Evolutionary conservation across 2,329 filamentous ascomycete species (phyloP).

Genomic region (Fusarium gaditjirri): DNA sequence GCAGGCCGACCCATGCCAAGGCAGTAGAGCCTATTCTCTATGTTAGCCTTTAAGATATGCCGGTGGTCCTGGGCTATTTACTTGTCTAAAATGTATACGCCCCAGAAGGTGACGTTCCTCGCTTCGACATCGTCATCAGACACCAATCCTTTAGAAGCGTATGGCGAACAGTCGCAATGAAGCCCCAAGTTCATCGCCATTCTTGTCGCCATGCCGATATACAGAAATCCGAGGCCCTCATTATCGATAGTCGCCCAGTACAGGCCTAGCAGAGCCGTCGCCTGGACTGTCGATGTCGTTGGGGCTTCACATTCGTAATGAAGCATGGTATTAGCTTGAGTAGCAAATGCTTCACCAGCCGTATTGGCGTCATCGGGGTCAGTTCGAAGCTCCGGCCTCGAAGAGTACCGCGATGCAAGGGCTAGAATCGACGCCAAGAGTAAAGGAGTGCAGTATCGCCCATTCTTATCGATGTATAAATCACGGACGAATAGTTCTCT

Average conservation of each 20-base stretch:
- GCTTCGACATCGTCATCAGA: slow-evolving; percentile 4
- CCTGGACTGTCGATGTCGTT: neutral
- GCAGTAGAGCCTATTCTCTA: neutral
- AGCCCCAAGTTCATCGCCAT: slow-evolving; percentile 15
- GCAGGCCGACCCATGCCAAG: neutral
- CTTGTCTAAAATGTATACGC: slow-evolving; percentile 6
- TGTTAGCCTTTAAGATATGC: neutral
- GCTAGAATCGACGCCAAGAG: neutral
- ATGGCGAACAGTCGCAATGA: neutral
- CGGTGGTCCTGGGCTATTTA: neutral
- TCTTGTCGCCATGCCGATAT: slow-evolving; percentile 4
- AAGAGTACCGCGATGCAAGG: neutral
- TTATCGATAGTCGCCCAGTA: neutral
- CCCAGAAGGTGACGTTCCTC: slow-evolving; percentile 8
- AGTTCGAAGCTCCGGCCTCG: neutral
- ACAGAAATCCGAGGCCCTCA: slow-evolving; percentile 8
- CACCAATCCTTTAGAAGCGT: neutral
- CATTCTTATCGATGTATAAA: neutral
- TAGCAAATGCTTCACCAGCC: neutral
- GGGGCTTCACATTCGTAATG: slow-evolving; percentile 1
- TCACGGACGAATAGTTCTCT: slow-evolving; percentile 4
- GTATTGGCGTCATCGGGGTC: slow-evolving; percentile 8
- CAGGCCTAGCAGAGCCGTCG: neutral
- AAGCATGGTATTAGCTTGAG: slow-evolving; percentile 1
- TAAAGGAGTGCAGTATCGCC: neutral